These are phyloP conservation scores for Euphorbia pulcherrima DNA, from an alignment of 345 rosid species.

Conservation along the genomic window DNA sequence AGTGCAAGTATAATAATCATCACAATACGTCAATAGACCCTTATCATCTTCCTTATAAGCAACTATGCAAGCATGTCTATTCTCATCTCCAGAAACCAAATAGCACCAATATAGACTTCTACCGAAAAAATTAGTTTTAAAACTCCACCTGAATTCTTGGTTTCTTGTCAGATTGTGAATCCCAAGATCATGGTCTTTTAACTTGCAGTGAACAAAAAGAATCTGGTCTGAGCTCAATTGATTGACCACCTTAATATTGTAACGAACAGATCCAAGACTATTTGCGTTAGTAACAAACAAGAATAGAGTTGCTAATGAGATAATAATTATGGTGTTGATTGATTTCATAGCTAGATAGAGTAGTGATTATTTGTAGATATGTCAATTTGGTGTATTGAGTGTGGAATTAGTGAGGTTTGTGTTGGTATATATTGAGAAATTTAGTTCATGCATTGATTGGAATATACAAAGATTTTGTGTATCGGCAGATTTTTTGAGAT, in stretches of 20 bases:
- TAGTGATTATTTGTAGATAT: no score
- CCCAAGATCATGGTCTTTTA: constrained; percentile 36
- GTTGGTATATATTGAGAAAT: no score
- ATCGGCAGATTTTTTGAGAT: no score
- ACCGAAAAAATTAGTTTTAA: constrained; percentile 22
- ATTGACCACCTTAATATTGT: neutral
- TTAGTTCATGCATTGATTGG: no score
- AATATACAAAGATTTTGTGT: no score
- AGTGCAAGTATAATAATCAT: neutral
- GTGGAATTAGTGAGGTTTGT: no score
- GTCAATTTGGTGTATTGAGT: no score
- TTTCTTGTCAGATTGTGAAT: neutral
- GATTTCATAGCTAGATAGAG: no score
- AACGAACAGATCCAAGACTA: no score
- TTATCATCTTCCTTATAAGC: neutral
- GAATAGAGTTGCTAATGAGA: neutral
- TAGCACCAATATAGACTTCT: constrained; percentile 38
- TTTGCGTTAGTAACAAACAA: neutral
- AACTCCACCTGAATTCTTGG: constrained; percentile 28
- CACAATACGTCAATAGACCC: neutral
- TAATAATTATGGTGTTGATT: no score
- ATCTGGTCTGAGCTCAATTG: neutral
- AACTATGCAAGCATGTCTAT: constrained; percentile 9
- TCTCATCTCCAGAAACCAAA: constrained; percentile 17
- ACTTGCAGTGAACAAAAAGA: constrained; percentile 31